Conservation (phyloP, 1,284 basidiomycete genomes). For the Vanrija sp. region DNA sequence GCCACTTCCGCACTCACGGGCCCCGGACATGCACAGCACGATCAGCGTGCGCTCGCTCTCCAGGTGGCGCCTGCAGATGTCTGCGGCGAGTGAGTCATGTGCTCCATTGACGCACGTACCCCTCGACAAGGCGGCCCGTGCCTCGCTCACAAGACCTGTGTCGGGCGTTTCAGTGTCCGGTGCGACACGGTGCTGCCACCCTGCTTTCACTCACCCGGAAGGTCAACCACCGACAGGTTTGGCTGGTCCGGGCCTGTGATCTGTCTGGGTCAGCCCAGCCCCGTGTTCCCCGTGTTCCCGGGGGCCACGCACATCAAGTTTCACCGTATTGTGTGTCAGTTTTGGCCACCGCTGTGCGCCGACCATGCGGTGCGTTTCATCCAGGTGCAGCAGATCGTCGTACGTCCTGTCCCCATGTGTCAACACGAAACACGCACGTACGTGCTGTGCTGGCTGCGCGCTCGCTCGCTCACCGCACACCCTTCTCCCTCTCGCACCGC, state of each 20-base stretch:
- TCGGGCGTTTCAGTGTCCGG: background rate
- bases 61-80: constrained; percentile 7
- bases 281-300: background rate
- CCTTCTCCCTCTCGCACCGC: background rate
- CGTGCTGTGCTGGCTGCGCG: no score
- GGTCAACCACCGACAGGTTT: constrained; percentile 25
- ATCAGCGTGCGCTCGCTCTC: constrained; percentile 18
- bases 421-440: background rate
- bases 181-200: no score
- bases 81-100: no score
- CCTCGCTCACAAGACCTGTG: constrained; percentile 10
- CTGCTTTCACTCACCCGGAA: constrained; percentile 23
- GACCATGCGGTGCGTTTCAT: background rate
- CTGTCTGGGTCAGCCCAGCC: background rate
- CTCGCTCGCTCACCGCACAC: background rate
- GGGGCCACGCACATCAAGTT: constrained; percentile 16
- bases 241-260: constrained; percentile 18
- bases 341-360: background rate
- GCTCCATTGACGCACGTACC: no score
- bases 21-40: constrained; percentile 22
- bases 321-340: constrained; percentile 22
- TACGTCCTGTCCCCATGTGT: constrained; percentile 6
- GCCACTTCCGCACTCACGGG: constrained; percentile 10
- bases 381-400: background rate
- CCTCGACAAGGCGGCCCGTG: no score